These are phyloP conservation scores for Candida coleopterorum DNA, from an alignment of 805 yeast genomes.

Conservation along the genomic window DNA sequence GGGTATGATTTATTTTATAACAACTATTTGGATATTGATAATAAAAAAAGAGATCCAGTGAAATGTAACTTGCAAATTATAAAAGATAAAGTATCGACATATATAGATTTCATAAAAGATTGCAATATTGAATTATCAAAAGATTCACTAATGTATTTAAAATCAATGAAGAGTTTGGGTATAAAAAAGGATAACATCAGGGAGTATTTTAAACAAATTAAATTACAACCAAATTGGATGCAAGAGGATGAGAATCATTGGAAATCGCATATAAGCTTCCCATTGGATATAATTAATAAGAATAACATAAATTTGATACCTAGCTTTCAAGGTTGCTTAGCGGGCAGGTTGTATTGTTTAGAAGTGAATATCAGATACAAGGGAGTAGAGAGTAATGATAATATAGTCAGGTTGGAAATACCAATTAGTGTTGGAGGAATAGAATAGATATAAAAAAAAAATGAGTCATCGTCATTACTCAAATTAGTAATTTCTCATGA, in stretches of 20 bases:
- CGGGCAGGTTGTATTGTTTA: conserved; percentile 55
- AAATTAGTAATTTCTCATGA: conserved; percentile 5
- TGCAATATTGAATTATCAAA: conserved; percentile 29
- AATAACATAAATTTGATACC: conserved; percentile 52
- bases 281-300: conserved; percentile 38
- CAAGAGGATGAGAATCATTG: conserved; percentile 15
- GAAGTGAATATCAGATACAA: conserved; percentile 43
- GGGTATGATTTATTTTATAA: conserved; percentile 40
- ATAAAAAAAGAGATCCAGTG: conserved; percentile 19
- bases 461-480: conserved; percentile 7
- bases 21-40: conserved; percentile 17
- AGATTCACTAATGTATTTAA: conserved; percentile 31
- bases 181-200: conserved; percentile 37
- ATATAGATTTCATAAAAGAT: conserved; percentile 31
- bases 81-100: conserved; percentile 30
- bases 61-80: conserved; percentile 29
- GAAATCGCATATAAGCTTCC: conserved; percentile 33
- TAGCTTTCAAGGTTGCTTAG: conserved; percentile 57
- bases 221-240: conserved; percentile 25
- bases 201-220: conserved; percentile 29
- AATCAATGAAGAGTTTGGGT: conserved; percentile 33
- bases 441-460: conserved; percentile 6
- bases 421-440: conserved; percentile 36
- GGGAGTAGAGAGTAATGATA: conserved; percentile 31
- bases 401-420: conserved; percentile 29